Conservation (phyloP, 345 rosid genomes). For the Punica granatum region DNA sequence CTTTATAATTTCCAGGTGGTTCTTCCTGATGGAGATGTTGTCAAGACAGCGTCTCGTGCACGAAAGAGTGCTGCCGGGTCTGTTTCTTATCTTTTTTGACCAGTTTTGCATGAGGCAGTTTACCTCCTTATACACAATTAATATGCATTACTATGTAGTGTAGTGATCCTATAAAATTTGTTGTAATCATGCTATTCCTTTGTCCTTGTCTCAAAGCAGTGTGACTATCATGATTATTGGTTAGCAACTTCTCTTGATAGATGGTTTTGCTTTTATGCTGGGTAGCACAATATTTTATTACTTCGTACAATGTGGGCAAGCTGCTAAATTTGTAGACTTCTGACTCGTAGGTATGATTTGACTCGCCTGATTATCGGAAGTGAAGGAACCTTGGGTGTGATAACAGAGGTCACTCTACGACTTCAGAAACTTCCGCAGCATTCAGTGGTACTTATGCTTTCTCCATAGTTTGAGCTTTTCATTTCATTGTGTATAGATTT, state of each 20-base stretch:
- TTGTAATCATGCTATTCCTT: no score
- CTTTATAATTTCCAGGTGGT: constrained; percentile 49
- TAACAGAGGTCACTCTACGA: constrained; percentile 79
- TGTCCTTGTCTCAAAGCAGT: no score
- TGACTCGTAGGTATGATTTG: constrained; percentile 61
- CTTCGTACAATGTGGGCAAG: neutral
- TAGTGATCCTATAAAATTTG: no score
- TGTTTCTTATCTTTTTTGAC: constrained; percentile 23
- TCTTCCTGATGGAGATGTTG: constrained; percentile 84
- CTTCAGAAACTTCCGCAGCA: constrained; percentile 89
- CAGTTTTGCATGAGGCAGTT: neutral
- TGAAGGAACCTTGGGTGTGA: constrained; percentile 89
- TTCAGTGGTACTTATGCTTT: constrained; percentile 56
- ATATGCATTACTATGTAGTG: neutral
- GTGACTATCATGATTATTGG: neutral
- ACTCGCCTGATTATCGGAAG: constrained; percentile 88
- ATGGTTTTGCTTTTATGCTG: neutral
- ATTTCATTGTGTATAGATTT: neutral
- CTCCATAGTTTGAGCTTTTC: neutral
- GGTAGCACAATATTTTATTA: neutral
- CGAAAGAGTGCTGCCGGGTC: constrained; percentile 98
- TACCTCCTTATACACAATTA: neutral
- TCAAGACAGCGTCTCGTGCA: constrained; percentile 97
- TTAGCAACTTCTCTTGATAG: neutral
- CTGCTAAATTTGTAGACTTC: constrained; percentile 2